A percentile compares a stretch with the other conserved stretches of the same genome.
phyloP scores from a whole-genome alignment of 768 basidiomycete species.

The Leucocoprinus sp. region DNA sequence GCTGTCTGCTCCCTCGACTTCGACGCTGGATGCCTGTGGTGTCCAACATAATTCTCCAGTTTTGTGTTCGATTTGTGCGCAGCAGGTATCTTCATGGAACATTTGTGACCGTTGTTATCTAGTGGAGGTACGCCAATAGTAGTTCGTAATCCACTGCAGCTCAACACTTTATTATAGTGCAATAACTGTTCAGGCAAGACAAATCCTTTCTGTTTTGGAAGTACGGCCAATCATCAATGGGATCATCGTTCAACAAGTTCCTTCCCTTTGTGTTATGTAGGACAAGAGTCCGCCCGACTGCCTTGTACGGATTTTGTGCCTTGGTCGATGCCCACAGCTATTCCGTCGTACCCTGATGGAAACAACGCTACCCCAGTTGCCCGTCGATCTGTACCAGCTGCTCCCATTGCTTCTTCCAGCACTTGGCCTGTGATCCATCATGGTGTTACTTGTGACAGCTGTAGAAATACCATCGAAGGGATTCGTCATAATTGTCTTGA shows the following conservation, averaged over 20 bases:
- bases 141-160: neutral
- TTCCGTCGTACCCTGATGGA: neutral
- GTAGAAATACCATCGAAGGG: conserved; percentile 49
- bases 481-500: conserved; percentile 75
- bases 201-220: conserved; percentile 5
- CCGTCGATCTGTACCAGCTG: conserved; percentile 3
- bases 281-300: neutral
- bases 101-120: conserved; percentile 29
- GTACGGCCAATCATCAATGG: conserved; percentile 5
- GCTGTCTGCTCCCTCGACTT: conserved; percentile 1
- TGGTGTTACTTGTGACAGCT: conserved; percentile 61
- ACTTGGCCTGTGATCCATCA: conserved; percentile 37
- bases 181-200: conserved; percentile 5
- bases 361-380: conserved; percentile 1
- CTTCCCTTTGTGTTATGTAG: neutral
- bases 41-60: neutral
- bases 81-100: conserved; percentile 24
- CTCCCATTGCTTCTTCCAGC: conserved; percentile 11
- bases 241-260: neutral
- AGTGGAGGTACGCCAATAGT: conserved; percentile 24
- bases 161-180: neutral
- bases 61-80: conserved; percentile 28
- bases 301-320: conserved; percentile 2
- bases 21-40: conserved; percentile 9
- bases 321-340: conserved; percentile 1